Conservation (phyloP, 2,329 filamentous ascomycete genomes). For the Penicillium crustosum region DNA sequence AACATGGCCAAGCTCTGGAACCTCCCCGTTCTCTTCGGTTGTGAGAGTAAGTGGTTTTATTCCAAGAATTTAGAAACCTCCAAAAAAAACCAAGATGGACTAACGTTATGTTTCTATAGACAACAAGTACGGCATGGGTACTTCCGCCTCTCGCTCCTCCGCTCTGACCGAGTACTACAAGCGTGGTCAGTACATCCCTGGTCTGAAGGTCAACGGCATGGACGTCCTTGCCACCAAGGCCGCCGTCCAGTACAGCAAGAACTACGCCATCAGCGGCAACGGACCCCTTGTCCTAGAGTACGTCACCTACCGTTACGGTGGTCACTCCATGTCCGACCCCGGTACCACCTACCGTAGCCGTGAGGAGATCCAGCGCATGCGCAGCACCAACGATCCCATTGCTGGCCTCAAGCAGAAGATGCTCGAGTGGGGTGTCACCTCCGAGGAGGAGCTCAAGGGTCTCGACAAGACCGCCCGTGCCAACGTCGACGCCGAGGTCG, state of each 20-base stretch:
- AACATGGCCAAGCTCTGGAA: conserved; percentile 99
- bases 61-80: background rate
- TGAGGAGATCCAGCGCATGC: conserved; percentile 99
- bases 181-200: conserved; percentile 98
- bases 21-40: conserved; percentile 90
- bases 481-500: conserved; percentile 86
- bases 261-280: conserved; percentile 78
- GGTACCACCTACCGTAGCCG: conserved; percentile 98
- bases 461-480: conserved; percentile 91
- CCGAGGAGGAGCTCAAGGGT: conserved; percentile 91
- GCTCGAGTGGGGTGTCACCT: conserved; percentile 87
- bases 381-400: conserved; percentile 97
- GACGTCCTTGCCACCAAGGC: conserved; percentile 97
- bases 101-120: conserved; percentile 48
- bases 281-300: conserved; percentile 97
- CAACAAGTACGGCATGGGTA: conserved; percentile 99
- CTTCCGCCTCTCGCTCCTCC: conserved; percentile 87
- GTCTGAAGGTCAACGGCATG: conserved; percentile 99
- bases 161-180: conserved; percentile 99
- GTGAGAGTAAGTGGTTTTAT: conserved; percentile 74
- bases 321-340: conserved; percentile 99
- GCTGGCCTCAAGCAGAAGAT: conserved; percentile 98
- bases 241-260: conserved; percentile 89
- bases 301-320: conserved; percentile 98
- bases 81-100: background rate